Evolutionary conservation across 345 rosid genomes (phyloP).

Genomic region (Eucalyptus pauciflora): DNA sequence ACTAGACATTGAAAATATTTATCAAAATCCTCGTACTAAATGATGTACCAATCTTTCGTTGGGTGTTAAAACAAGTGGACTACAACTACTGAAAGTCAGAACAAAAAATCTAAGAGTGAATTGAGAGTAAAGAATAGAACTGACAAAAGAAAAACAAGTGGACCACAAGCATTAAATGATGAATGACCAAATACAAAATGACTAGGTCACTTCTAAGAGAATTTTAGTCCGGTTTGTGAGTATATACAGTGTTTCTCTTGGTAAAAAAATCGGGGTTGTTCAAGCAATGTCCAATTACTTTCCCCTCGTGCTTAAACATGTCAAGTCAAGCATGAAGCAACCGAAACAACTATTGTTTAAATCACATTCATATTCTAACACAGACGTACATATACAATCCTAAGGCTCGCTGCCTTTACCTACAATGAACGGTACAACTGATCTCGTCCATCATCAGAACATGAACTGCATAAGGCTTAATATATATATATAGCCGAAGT

Average conservation of each 20-base stretch:
- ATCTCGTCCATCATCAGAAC: neutral
- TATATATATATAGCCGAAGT: neutral
- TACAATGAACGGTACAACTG: neutral
- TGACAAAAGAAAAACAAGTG: neutral
- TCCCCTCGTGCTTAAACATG: neutral
- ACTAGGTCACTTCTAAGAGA: neutral
- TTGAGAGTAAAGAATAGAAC: too few species aligned
- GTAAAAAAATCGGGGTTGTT: neutral
- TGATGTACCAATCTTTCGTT: neutral
- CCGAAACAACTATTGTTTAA: neutral
- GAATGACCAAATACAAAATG: neutral
- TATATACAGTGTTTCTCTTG: neutral
- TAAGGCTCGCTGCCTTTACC: neutral
- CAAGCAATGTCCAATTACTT: neutral
- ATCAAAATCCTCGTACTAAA: neutral
- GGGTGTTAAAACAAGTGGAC: neutral
- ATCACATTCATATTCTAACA: neutral
- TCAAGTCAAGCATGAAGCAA: neutral
- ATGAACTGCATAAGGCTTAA: neutral
- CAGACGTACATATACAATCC: neutral
- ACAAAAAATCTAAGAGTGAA: too few species aligned
- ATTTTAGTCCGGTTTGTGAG: neutral
- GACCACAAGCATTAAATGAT: neutral
- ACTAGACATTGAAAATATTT: neutral
- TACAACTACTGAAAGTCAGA: too few species aligned